phyloP scores from a whole-genome alignment of 169 alveolate species.

The Plasmodium sp. region DNA sequence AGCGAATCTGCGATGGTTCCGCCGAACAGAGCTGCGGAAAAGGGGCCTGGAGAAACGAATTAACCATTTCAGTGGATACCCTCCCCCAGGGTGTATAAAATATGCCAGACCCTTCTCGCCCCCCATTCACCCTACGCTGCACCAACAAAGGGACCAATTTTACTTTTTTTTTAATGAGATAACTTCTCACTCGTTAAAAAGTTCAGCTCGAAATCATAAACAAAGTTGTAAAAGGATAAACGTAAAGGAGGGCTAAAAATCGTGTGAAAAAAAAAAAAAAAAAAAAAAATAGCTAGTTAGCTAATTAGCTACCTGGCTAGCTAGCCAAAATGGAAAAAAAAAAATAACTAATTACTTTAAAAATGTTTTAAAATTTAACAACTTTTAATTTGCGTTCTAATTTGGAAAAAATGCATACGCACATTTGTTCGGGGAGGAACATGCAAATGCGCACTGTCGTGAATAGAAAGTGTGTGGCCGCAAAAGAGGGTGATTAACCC shows the following conservation, averaged over 20 bases:
- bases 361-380: background rate
- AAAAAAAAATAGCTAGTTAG: background rate
- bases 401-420: background rate
- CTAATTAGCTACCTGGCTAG: background rate
- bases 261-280: background rate
- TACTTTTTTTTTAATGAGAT: background rate
- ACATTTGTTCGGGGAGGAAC: background rate
- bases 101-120: too few relatives aligned
- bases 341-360: background rate
- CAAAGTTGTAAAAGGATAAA: background rate
- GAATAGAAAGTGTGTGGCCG: conserved; percentile 8
- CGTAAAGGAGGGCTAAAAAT: background rate
- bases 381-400: conserved; percentile 30
- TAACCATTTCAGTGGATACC: too few relatives aligned
- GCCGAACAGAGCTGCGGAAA: too few relatives aligned
- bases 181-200: background rate
- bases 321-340: background rate
- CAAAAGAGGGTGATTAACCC: background rate
- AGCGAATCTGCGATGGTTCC: too few relatives aligned
- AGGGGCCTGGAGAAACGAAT: too few relatives aligned
- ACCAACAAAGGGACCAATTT: background rate
- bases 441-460: background rate
- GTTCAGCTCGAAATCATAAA: background rate
- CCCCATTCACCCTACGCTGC: background rate
- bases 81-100: too few relatives aligned